Evolutionary conservation across 495 filamentous ascomycete species (phyloP), one percentile per base, ranked within the genome.

Genomic region (Apiosordaria backusii): DNA sequence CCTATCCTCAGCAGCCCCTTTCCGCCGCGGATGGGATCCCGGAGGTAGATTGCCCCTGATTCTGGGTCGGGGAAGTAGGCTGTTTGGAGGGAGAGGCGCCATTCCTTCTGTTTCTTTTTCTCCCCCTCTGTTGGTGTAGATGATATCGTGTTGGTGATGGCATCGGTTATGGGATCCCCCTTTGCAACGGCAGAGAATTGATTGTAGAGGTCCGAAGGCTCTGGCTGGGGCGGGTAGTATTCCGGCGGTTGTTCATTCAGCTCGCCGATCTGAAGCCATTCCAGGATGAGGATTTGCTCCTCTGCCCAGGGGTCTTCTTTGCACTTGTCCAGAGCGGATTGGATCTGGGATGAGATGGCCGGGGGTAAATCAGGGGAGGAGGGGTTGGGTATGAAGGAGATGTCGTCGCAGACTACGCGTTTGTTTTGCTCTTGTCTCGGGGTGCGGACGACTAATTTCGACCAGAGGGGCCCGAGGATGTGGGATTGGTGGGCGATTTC

Each of bases 241-340:
- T 45, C 35, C 35, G 35, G 35, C 35, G 10, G 9, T 45, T 45
- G 35, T 15, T 45, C 6, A 15, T 45, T 15, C 6, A 2, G 9
- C 35, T 29, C 27, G 27, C 35, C 35, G 35, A 45, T 45, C 35
- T 45, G 35, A 6, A 45, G 35, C 35, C 35, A 45, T 15, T 45
- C 35, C 35, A 45, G 9, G 16, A 45, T 1, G 16, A 15, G 35
- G 35, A 45, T 13, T 45, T 45, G 35, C 35, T 45, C 35, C 35
- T 45, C 35, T 15, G 35, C 35, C 35, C 35, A 45, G 13, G 35
- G 35, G 9, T 45, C 35, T 6, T 45, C 35, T 45, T 13, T 23
- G 5, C 66, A 45, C 16, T 63, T 68, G 80, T 23, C 35, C 60
- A 7, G 15, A 7, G 35, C 35, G 9, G 35, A 45, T 3, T 7